Evolutionary conservation across 495 filamentous ascomycete species (phyloP), one percentile per base, ranked within the genome.

Genomic region (Aspergillus avenaceus): DNA sequence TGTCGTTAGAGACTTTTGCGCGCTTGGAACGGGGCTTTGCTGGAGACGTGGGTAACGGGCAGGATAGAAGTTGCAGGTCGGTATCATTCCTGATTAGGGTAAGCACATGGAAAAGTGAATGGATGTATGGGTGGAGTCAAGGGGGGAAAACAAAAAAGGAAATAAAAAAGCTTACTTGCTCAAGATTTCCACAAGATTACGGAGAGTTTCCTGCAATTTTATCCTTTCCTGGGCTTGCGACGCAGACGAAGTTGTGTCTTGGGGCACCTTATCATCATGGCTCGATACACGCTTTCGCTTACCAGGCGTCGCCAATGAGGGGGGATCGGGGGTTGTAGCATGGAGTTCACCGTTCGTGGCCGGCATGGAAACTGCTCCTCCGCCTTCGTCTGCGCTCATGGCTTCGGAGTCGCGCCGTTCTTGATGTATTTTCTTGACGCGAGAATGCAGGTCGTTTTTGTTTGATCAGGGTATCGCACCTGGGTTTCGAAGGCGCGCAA

Each of bases 11-110:
- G 13, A 71, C 60, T 60, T 76, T 79, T 45, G 71, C 64, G 56
- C 75, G 72, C 52, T 80, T 80, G 14, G 72, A 62, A 28, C 70
- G 70, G 36, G 69, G 73, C 56, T 76, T 75, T n/a, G 66, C 41
- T 6, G 59, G 62, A 28, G 72, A 68, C 27, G 61, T 50, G n/a
- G 71, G 64, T 43, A 76, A 58, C 18, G 69, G 67, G 42, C 62
- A 72, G 22, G 69, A 70, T 13, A 76, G 64, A 29, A 76, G 67
- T 26, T 67, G 62, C 21, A 74, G 65, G 36, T 76, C 67, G 21
- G 62, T 53, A 49, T 76, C 73, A 49, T 69, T 68, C 29, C 73
- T 76, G 23, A 8, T 23, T 50, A 50, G 44, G 18, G 60, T 69
- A 38, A 69, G 56, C 27, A n/a, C 47, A 41, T 28, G 9, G 14